These are phyloP conservation scores for Purshia tridentata DNA, from an alignment of 306 rosid genomes.

Conservation along the genomic window DNA sequence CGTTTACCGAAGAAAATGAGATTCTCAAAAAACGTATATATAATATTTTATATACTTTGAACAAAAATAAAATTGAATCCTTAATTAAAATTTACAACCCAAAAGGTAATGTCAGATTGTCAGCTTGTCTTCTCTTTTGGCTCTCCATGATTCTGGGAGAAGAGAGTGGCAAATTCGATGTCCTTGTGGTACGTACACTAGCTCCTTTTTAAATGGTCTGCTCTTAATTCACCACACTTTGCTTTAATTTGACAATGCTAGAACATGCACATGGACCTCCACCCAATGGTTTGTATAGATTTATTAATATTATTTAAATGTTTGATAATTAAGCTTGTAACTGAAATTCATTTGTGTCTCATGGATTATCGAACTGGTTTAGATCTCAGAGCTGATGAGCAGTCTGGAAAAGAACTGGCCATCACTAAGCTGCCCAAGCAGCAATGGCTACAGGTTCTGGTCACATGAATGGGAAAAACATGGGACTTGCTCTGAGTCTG, in stretches of 20 bases:
- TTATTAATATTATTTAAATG: too few relatives aligned
- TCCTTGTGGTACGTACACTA: too few relatives aligned
- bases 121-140: background rate
- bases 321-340: too few relatives aligned
- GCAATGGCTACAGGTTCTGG: constrained; percentile 76
- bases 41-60: background rate
- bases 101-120: background rate
- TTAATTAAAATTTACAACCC: background rate
- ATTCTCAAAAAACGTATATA: background rate
- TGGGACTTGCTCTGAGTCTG: constrained; percentile 78
- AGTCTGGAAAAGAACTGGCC: constrained; percentile 68
- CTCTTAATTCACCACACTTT: too few relatives aligned
- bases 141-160: background rate
- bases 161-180: too few relatives aligned
- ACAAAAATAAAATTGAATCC: background rate
- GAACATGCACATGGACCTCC: too few relatives aligned
- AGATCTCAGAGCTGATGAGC: constrained; percentile 56
- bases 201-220: too few relatives aligned
- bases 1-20: background rate
- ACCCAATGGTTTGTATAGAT: too few relatives aligned
- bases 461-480: constrained; percentile 93
- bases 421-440: constrained; percentile 81
- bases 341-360: too few relatives aligned
- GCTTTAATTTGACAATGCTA: too few relatives aligned
- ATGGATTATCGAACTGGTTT: too few relatives aligned